A percentile compares a stretch with the other conserved stretches of the same genome.
Evolutionary conservation across 2,329 filamentous ascomycete genomes (phyloP).

Genomic region (Alternaria conjuncta): DNA sequence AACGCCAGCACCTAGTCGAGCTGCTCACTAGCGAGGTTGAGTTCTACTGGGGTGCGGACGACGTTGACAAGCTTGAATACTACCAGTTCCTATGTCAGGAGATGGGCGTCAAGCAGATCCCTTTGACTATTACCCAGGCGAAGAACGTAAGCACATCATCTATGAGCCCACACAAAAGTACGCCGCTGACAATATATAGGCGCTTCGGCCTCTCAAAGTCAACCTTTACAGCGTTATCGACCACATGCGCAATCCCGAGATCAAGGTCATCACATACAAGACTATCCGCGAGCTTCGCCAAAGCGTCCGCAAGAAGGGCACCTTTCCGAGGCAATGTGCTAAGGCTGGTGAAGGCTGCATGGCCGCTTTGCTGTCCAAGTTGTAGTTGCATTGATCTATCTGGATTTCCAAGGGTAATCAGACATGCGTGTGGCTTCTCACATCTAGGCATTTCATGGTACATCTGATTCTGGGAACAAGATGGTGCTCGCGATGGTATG

Average conservation of each 20-base stretch:
- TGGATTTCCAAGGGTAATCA: neutral
- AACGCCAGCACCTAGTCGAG: slow-evolving; percentile 4
- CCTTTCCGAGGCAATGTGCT: slow-evolving; percentile 25
- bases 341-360: slow-evolving; percentile 33
- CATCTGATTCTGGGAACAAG: neutral
- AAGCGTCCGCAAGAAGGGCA: slow-evolving; percentile 19
- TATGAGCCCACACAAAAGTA: neutral
- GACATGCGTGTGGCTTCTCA: neutral
- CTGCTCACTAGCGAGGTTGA: slow-evolving; percentile 29
- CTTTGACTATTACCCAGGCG: slow-evolving; percentile 31
- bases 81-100: slow-evolving; percentile 38
- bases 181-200: slow-evolving; percentile 13
- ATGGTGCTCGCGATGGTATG: neutral
- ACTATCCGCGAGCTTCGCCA: slow-evolving; percentile 21
- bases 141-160: slow-evolving; percentile 25
- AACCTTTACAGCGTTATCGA: slow-evolving; percentile 36
- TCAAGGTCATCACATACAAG: slow-evolving; percentile 17
- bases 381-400: slow-evolving; percentile 8
- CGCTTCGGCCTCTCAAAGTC: slow-evolving; percentile 26
- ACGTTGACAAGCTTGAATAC: slow-evolving; percentile 19
- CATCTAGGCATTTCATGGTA: neutral
- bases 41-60: slow-evolving; percentile 23
- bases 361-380: slow-evolving; percentile 16
- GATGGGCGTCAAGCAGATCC: slow-evolving; percentile 24
- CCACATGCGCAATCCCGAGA: slow-evolving; percentile 27